These are phyloP conservation scores for Wickerhamiella lipophila DNA, from an alignment of 805 yeast genomes.

Conservation along the genomic window DNA sequence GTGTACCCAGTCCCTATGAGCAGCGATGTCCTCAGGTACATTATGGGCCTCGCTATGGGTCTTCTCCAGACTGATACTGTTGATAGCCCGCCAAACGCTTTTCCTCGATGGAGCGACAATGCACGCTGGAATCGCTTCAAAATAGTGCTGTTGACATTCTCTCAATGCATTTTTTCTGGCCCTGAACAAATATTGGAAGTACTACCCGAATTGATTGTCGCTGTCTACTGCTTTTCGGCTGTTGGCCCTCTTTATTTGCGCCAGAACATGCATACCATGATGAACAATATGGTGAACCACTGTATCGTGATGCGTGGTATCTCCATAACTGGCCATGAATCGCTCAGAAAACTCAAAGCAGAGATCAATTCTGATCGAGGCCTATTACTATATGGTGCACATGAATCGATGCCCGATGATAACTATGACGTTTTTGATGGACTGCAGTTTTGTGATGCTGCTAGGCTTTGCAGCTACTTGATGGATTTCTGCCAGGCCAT, in stretches of 20 bases:
- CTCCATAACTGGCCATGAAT: background rate
- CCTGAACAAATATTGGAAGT: background rate
- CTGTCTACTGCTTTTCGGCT: background rate
- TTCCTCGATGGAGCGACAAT: background rate
- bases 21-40: background rate
- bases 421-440: constrained; percentile 1
- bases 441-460: background rate
- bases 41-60: background rate
- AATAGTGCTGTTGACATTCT: background rate
- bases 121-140: constrained; percentile 2
- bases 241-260: constrained; percentile 3
- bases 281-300: constrained; percentile 1
- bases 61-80: background rate
- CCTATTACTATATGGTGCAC: constrained; percentile 7
- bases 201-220: background rate
- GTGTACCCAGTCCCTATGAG: background rate
- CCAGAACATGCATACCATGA: background rate
- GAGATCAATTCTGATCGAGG: constrained; percentile 6
- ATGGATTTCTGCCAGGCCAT: background rate
- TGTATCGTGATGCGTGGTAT: background rate
- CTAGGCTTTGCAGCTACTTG: background rate
- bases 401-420: constrained; percentile 2
- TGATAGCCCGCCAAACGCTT: background rate
- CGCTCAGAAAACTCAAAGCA: background rate
- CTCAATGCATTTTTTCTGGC: background rate